phyloP scores from a whole-genome alignment of 805 yeast species.

The Pachysolen tannophilus region DNA sequence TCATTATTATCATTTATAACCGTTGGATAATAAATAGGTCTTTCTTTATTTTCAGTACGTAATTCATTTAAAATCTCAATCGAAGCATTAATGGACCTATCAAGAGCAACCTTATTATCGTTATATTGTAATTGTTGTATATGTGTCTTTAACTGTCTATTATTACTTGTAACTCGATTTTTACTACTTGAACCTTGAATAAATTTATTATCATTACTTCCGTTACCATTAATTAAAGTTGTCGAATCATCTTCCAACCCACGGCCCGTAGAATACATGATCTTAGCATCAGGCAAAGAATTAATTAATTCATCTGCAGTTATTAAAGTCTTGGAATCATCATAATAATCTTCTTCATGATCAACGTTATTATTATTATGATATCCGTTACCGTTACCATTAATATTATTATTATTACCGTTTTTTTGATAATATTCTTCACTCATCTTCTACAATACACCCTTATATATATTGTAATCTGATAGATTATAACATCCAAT shows the following conservation, averaged over 20 bases:
- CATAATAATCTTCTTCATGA: constrained; percentile 17
- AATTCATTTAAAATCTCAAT: constrained; percentile 43
- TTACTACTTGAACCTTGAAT: constrained; percentile 27
- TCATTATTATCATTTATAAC: constrained; percentile 22
- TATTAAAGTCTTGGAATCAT: constrained; percentile 30
- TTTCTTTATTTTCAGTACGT: constrained; percentile 42
- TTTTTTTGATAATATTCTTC: too few species aligned
- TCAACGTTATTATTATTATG: constrained; percentile 7
- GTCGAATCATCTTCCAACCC: constrained; percentile 14
- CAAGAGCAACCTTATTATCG: constrained; percentile 58
- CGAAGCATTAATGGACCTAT: constrained; percentile 49
- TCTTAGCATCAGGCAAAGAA: constrained; percentile 28
- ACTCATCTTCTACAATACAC: too few species aligned
- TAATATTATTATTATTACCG: constrained; percentile 1
- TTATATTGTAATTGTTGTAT: constrained; percentile 72
- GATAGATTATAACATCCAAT: too few species aligned
- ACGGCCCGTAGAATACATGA: constrained; percentile 25
- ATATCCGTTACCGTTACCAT: constrained; percentile 10
- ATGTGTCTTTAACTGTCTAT: constrained; percentile 27
- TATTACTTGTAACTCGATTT: constrained; percentile 27
- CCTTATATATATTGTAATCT: too few species aligned
- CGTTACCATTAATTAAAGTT: constrained; percentile 4
- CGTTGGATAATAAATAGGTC: constrained; percentile 61
- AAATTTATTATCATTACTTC: constrained; percentile 18
- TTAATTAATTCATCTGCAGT: constrained; percentile 32